These are phyloP conservation scores for Bifiguratus adelaidae DNA, from an alignment of 192 early-diverging fungal species.

Conservation along the genomic window DNA sequence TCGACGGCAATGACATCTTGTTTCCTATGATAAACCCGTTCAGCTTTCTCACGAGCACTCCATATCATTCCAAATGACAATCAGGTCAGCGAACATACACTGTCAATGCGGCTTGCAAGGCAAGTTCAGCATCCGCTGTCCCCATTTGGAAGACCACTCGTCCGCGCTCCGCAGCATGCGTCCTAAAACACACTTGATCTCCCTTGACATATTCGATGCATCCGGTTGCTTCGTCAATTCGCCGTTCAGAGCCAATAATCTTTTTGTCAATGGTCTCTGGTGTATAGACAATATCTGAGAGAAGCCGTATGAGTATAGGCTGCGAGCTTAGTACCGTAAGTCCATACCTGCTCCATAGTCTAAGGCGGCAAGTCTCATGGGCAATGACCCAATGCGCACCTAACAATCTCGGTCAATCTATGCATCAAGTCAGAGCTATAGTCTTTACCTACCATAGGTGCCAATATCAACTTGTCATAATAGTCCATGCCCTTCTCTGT, in stretches of 20 bases:
- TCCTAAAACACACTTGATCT: slow-evolving; percentile 52
- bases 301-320: background rate
- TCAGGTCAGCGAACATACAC: slow-evolving; percentile 56
- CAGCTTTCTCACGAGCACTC: background rate
- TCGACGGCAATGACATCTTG: slow-evolving; percentile 87
- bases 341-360: slow-evolving; percentile 74
- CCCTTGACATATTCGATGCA: slow-evolving; percentile 69
- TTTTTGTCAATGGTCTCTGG: slow-evolving; percentile 86
- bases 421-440: background rate
- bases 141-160: slow-evolving; percentile 89
- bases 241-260: slow-evolving; percentile 42
- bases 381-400: slow-evolving; percentile 79
- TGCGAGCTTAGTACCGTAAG: background rate
- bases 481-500: slow-evolving; percentile 15
- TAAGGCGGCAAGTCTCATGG: slow-evolving; percentile 76
- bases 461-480: slow-evolving; percentile 63
- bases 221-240: slow-evolving; percentile 38
- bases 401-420: slow-evolving; percentile 4
- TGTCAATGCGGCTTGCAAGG: slow-evolving; percentile 71
- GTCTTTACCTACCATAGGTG: slow-evolving; percentile 86
- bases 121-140: slow-evolving; percentile 75
- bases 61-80: too few species aligned
- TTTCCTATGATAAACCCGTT: slow-evolving; percentile 25
- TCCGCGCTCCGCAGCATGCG: slow-evolving; percentile 66
- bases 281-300: slow-evolving; percentile 74